Evolutionary conservation across 2,329 filamentous ascomycete species (phyloP).

Genomic region (Teratosphaeriaceae sp.): DNA sequence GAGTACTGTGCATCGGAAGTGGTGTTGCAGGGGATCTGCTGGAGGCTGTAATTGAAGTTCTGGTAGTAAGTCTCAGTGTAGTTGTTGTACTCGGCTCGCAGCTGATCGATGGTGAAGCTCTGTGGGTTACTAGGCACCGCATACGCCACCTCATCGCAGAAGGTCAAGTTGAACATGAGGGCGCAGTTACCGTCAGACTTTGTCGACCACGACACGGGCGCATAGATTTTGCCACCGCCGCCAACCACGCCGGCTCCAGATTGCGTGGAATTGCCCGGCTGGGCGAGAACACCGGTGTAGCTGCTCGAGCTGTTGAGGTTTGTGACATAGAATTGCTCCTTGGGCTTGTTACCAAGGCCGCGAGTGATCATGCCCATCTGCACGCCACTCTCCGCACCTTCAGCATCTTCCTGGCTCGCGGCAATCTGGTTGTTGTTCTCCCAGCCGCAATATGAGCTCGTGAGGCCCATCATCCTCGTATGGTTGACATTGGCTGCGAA

Average conservation of each 20-base stretch:
- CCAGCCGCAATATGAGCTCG: conserved; percentile 74
- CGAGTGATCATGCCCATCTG: conserved; percentile 61
- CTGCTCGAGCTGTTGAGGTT: conserved; percentile 63
- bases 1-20: conserved; percentile 70
- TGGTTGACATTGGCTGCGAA: conserved; percentile 64
- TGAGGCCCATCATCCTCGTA: conserved; percentile 59
- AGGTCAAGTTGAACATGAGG: conserved; percentile 77
- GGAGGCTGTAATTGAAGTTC: conserved; percentile 74
- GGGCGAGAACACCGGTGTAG: conserved; percentile 68
- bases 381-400: conserved; percentile 37
- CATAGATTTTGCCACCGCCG: conserved; percentile 72
- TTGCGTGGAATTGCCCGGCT: conserved; percentile 49
- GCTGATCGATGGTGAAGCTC: conserved; percentile 52
- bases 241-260: conserved; percentile 51
- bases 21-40: conserved; percentile 80
- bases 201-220: conserved; percentile 65
- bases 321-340: conserved; percentile 81
- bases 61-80: conserved; percentile 62
- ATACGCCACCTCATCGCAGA: conserved; percentile 85
- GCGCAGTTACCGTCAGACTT: conserved; percentile 79
- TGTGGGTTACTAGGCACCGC: conserved; percentile 76
- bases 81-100: conserved; percentile 71
- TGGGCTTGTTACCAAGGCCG: conserved; percentile 60
- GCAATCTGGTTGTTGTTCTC: conserved; percentile 52
- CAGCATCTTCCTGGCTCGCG: conserved; percentile 44